phyloP scores from a whole-genome alignment of 2,329 filamentous ascomycete species.

The Boeremia lycopersici region DNA sequence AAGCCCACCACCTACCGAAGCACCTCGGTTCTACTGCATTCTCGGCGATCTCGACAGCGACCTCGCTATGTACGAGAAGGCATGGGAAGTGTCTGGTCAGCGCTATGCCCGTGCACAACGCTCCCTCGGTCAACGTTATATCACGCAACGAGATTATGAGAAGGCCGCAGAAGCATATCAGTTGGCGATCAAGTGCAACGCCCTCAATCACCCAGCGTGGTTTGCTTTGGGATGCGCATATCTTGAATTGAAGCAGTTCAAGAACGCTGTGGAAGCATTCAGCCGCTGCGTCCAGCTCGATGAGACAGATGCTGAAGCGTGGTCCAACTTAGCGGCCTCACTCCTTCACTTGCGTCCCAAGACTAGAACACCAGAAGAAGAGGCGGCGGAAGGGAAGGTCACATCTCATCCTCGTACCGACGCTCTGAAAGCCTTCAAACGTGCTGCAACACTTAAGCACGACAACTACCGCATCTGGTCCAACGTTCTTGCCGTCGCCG shows the following conservation, averaged over 20 bases:
- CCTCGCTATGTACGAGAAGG: slow-evolving; percentile 76
- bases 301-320: slow-evolving; percentile 87
- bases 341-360: slow-evolving; percentile 71
- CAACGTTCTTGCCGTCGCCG: slow-evolving; percentile 87
- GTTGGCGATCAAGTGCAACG: slow-evolving; percentile 77
- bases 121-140: slow-evolving; percentile 80
- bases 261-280: slow-evolving; percentile 82
- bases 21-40: slow-evolving; percentile 89
- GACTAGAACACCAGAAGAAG: slow-evolving; percentile 42
- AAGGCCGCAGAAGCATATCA: slow-evolving; percentile 79
- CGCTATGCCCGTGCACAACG: slow-evolving; percentile 87
- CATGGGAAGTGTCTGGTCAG: slow-evolving; percentile 82
- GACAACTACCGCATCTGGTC: slow-evolving; percentile 96
- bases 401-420: slow-evolving; percentile 65
- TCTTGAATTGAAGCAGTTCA: slow-evolving; percentile 76
- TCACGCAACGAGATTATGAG: slow-evolving; percentile 68
- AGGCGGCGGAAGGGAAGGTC: slow-evolving; percentile 22
- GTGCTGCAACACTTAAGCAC: slow-evolving; percentile 80
- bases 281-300: slow-evolving; percentile 82
- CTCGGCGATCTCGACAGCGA: slow-evolving; percentile 86
- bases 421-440: slow-evolving; percentile 83
- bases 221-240: slow-evolving; percentile 87
- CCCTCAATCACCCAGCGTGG: slow-evolving; percentile 84
- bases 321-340: slow-evolving; percentile 91
- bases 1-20: slow-evolving; percentile 75